Percentiles rank a stretch among this genome's conserved stretches.
Evolutionary conservation across 2,329 filamentous ascomycete genomes (phyloP).

Genomic region (Aureobasidium sp.): DNA sequence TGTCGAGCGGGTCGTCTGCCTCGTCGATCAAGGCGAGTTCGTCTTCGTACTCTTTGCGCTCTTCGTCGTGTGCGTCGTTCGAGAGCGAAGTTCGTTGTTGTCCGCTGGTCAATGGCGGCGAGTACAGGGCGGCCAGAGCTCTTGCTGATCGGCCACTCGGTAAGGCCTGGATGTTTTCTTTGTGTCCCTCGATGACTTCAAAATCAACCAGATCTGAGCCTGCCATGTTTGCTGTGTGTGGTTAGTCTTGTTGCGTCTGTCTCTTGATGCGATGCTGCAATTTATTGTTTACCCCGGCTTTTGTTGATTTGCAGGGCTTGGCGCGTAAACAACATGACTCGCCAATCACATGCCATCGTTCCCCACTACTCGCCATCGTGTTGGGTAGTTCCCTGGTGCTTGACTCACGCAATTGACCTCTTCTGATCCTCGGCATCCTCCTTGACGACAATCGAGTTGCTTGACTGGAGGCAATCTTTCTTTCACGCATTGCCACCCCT

Average conservation of each 20-base stretch:
- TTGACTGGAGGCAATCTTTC: too few species aligned
- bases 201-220: slow-evolving; percentile 52
- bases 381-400: not conserved
- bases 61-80: slow-evolving; percentile 66
- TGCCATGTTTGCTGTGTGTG: slow-evolving; percentile 19
- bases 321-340: slow-evolving; percentile 8
- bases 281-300: slow-evolving; percentile 5
- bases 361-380: not conserved
- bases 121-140: slow-evolving; percentile 76
- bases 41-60: slow-evolving; percentile 74
- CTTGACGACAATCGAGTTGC: too few species aligned
- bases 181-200: slow-evolving; percentile 89
- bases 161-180: slow-evolving; percentile 94
- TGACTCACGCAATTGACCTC: too few species aligned
- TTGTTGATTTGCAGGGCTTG: not conserved
- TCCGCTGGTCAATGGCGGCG: slow-evolving; percentile 37
- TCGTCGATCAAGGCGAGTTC: slow-evolving; percentile 73
- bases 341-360: not conserved
- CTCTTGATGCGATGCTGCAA: not conserved
- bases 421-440: too few species aligned
- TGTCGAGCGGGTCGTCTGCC: slow-evolving; percentile 87
- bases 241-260: not conserved
- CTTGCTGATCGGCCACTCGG: slow-evolving; percentile 82
- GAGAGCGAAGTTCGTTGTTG: slow-evolving; percentile 32
- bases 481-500: too few species aligned